Base-by-base conservation (phyloP, 2,329 filamentous ascomycete species). In the Cordyceps javanica region DNA sequence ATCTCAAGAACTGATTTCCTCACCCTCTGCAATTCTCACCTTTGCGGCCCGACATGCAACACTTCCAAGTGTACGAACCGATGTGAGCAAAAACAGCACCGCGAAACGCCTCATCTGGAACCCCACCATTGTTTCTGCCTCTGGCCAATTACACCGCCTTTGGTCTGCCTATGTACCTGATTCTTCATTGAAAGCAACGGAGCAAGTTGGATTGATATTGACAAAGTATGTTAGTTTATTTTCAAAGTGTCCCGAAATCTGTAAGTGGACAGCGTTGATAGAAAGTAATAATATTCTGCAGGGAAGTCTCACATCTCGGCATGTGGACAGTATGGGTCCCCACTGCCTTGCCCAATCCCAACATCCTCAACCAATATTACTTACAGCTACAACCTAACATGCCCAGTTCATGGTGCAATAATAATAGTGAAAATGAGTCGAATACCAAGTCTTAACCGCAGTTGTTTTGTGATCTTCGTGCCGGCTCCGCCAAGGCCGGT, bases 121-220 rank as follows among this genome's bases (percentile, higher is more conserved):
- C 51, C 39, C 49, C 38, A 11, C 51, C 19, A 34, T 32, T 34
- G 38, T 54, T 44, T 54, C 51, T 54, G 51, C 34, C 34, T 32
- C 38, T n/a, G 6, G 19, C 10, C 23, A 38, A 14, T 36, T 38
- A 25, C 21, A 50, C 48, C 48, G 48, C 48, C 48, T 36, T 26
- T 14, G 7, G 19, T 45, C n/a, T n/a, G n/a, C n/a, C n/a, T n/a
- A n/a, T 32, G 30, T 32, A 32, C 11, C 6, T 32, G 30, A 32
- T n/a, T n/a, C n/a, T n/a, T n/a, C n/a, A n/a, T n/a, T n/a, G n/a
- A n/a, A n/a, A n/a, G n/a, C n/a, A n/a, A n/a, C n/a, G n/a, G n/a
- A n/a, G n/a, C n/a, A n/a, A n/a, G n/a, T n/a, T n/a, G n/a, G n/a
- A n/a, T n/a, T n/a, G n/a, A n/a, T n/a, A n/a, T n/a, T n/a, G n/a